Percentiles rank a stretch among this genome's conserved stretches.
Conservation (phyloP, 192 early-diverging fungal species). For the Linnemannia schmuckeri region DNA sequence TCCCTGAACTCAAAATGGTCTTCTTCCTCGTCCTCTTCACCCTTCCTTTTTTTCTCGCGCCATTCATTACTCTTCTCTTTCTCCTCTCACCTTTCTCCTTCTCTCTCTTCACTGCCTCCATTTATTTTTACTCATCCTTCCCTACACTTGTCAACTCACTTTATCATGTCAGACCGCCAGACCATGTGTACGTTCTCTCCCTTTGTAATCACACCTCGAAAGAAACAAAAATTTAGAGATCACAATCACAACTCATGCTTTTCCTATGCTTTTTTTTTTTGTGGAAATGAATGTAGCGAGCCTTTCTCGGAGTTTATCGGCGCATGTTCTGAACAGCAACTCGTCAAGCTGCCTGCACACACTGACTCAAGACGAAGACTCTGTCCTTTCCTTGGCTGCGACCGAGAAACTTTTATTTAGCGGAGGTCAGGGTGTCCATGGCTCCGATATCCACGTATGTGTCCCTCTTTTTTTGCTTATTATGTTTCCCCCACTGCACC, state of each 20-base stretch:
- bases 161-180: conserved; percentile 14
- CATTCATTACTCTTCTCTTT: neutral
- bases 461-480: conserved; percentile 27
- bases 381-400: conserved; percentile 75
- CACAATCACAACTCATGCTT: neutral
- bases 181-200: neutral
- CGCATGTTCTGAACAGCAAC: conserved; percentile 13
- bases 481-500: neutral
- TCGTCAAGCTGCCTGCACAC: conserved; percentile 60
- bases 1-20: neutral
- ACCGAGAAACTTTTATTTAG: conserved; percentile 71
- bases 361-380: conserved; percentile 65
- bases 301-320: conserved; percentile 41
- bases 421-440: conserved; percentile 72
- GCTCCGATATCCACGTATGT: conserved; percentile 70
- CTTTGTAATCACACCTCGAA: neutral
- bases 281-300: conserved; percentile 31
- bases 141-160: neutral
- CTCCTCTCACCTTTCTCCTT: neutral
- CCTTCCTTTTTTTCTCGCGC: neutral
- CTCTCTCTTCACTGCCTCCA: neutral
- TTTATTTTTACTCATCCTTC: neutral
- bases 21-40: neutral
- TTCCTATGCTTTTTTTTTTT: neutral
- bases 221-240: neutral